Conservation (phyloP, 108 stramenopile species). For the Asterionellopsis glacialis region DNA sequence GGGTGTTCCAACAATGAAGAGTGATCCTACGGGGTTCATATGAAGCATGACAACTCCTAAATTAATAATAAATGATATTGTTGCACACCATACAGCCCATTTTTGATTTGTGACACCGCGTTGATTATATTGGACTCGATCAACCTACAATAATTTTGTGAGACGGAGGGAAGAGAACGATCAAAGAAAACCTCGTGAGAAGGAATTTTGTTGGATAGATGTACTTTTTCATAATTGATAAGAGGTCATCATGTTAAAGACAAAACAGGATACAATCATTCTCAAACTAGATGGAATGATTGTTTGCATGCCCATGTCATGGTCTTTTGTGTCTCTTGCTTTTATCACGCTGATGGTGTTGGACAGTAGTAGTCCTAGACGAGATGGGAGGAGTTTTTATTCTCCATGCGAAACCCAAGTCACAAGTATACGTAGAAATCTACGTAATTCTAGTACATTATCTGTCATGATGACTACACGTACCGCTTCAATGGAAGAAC, state of each 20-base stretch:
- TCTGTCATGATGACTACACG: slow-evolving; percentile 4
- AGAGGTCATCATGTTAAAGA: background rate
- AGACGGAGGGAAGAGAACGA: background rate
- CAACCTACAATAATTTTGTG: slow-evolving; percentile 1
- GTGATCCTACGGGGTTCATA: background rate
- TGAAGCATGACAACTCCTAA: slow-evolving; percentile 6
- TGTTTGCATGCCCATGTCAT: background rate
- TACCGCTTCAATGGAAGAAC: slow-evolving; percentile 35
- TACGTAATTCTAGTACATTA: background rate
- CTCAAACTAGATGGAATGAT: background rate
- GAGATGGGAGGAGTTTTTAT: too few species aligned
- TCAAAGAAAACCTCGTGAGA: too few species aligned
- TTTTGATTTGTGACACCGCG: background rate
- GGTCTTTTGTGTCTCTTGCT: background rate
- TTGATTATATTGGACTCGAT: slow-evolving; percentile 1
- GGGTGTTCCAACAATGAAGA: slow-evolving; percentile 1
- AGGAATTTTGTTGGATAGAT: too few species aligned
- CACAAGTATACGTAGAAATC: background rate
- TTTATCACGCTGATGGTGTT: too few species aligned
- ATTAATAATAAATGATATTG: background rate
- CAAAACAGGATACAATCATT: too few species aligned
- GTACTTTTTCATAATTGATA: background rate
- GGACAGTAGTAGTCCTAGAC: too few species aligned
- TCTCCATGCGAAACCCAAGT: too few species aligned
- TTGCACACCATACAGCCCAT: slow-evolving; percentile 13